Conservation (phyloP, 2,329 filamentous ascomycete genomes). For the Colletotrichum navitas region DNA sequence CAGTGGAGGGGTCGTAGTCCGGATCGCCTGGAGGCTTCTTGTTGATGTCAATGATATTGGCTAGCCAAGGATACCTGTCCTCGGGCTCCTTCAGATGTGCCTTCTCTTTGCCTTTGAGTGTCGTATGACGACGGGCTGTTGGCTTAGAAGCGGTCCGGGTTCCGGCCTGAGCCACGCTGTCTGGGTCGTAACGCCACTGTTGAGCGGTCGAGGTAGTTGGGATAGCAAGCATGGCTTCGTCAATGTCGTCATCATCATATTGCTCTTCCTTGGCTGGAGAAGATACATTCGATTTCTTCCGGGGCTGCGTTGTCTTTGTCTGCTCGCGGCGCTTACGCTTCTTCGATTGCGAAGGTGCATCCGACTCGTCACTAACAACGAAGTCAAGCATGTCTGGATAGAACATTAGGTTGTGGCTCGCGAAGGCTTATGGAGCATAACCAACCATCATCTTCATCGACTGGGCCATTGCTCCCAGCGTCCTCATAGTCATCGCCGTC, state of each 20-base stretch:
- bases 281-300: constrained; percentile 73
- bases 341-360: constrained; percentile 72
- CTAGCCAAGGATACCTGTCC: constrained; percentile 90
- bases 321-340: constrained; percentile 79
- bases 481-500: constrained; percentile 81
- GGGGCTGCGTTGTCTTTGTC: constrained; percentile 60
- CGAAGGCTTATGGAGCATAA: constrained; percentile 47
- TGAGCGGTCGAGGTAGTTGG: constrained; percentile 79
- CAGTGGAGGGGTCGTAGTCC: constrained; percentile 89
- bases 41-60: constrained; percentile 86
- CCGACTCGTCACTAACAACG: constrained; percentile 87
- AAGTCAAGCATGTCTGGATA: constrained; percentile 83
- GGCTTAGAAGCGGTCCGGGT: constrained; percentile 37
- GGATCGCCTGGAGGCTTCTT: constrained; percentile 82
- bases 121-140: constrained; percentile 38
- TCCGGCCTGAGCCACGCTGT: constrained; percentile 54
- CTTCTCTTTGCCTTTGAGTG: constrained; percentile 68
- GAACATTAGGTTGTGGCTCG: constrained; percentile 32
- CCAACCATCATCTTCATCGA: constrained; percentile 73
- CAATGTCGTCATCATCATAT: constrained; percentile 62
- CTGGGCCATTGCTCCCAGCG: constrained; percentile 71
- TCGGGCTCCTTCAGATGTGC: constrained; percentile 87
- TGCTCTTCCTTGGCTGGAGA: constrained; percentile 57
- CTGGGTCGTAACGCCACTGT: constrained; percentile 80
- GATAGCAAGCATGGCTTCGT: constrained; percentile 68